Percentiles rank a stretch among this genome's conserved stretches.
Conservation (phyloP, 305 asterid species). For the Solanum hybrid region DNA sequence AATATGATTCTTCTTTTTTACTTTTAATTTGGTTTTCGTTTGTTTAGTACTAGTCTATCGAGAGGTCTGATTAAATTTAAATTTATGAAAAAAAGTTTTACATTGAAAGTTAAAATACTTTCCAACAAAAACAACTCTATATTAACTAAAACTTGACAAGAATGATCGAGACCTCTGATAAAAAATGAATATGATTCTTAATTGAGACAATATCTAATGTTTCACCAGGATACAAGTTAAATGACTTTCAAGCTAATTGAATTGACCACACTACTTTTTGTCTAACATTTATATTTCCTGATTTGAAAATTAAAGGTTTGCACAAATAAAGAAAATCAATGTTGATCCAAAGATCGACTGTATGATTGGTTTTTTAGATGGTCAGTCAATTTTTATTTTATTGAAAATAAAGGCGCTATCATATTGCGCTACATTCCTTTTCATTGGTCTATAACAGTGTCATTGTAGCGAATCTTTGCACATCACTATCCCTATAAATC, state of each 20-base stretch:
- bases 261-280: not conserved
- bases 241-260: not conserved
- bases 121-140: not conserved
- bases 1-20: not conserved
- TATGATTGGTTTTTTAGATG: too few species aligned
- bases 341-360: not conserved
- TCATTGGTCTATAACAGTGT: too few species aligned
- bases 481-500: not conserved
- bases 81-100: not conserved
- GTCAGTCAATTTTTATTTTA: not conserved
- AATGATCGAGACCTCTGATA: not conserved
- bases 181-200: not conserved
- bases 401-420: not conserved
- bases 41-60: not conserved
- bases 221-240: not conserved
- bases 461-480: not conserved
- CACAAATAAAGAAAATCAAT: not conserved
- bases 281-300: not conserved
- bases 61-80: not conserved
- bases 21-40: not conserved
- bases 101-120: not conserved
- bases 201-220: not conserved
- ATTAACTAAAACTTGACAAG: not conserved
- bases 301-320: not conserved
- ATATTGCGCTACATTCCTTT: not conserved